Evolutionary conservation across 768 basidiomycete genomes (phyloP).

Genomic region (Candolleomyces aberdarensis): DNA sequence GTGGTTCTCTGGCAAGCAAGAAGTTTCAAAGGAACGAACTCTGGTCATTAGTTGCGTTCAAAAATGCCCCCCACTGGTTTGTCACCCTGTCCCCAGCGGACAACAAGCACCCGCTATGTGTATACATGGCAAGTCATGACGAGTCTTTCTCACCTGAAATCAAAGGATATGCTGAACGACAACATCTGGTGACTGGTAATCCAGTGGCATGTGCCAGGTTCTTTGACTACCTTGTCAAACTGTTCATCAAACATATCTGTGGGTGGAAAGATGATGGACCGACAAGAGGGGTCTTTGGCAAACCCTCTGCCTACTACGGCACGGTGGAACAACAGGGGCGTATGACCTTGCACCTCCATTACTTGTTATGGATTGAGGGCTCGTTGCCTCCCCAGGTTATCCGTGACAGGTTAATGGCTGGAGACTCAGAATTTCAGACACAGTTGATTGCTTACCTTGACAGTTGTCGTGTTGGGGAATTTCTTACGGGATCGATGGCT

Average conservation of each 20-base stretch:
- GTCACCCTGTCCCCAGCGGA: conserved; percentile 31
- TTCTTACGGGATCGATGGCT: conserved; percentile 18
- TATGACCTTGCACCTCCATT: conserved; percentile 6
- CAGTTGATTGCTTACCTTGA: conserved; percentile 14
- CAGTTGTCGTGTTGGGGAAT: conserved; percentile 26
- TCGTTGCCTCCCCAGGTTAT: background rate
- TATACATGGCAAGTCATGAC: conserved; percentile 26
- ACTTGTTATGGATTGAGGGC: background rate
- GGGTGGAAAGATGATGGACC: conserved; percentile 14
- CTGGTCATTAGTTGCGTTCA: conserved; percentile 22
- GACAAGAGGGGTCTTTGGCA: conserved; percentile 1
- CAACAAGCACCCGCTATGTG: conserved; percentile 25
- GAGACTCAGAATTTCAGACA: background rate
- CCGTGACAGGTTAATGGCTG: background rate
- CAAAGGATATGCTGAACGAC: background rate
- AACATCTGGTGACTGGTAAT: background rate
- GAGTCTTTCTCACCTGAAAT: conserved; percentile 19
- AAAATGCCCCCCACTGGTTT: conserved; percentile 31
- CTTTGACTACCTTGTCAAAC: background rate
- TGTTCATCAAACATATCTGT: conserved; percentile 18
- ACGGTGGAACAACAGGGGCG: conserved; percentile 8
- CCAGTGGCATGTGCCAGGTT: conserved; percentile 2
- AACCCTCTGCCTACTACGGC: conserved; percentile 8
- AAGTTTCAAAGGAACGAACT: conserved; percentile 28
- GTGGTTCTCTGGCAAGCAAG: conserved; percentile 25